Evolutionary conservation across 257 asterid genomes (phyloP).

Genomic region (Solanum gandarillasii): DNA sequence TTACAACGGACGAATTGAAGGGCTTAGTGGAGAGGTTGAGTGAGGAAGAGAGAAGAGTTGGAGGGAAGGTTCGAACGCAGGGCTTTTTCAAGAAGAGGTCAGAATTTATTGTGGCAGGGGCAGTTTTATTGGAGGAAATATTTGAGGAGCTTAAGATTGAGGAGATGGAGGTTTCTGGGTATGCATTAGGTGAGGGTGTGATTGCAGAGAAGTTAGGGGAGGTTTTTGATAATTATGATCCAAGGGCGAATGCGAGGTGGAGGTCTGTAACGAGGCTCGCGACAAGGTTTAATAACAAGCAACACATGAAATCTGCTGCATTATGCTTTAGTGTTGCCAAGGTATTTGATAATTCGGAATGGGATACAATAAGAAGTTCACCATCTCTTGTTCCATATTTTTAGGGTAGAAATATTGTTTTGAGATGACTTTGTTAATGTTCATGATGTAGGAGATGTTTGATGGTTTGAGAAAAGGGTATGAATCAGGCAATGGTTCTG

Average conservation of each 20-base stretch:
- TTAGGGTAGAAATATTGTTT: neutral
- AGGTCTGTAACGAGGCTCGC: constrained; percentile 48
- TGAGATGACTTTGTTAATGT: constrained; percentile 3
- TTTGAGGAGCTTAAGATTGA: constrained; percentile 42
- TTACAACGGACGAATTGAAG: constrained; percentile 45
- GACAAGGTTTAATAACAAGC: constrained; percentile 45
- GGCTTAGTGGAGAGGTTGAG: constrained; percentile 35
- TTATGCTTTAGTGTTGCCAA: constrained; percentile 42
- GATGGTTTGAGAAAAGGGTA: constrained; percentile 40
- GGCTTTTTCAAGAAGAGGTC: constrained; percentile 42
- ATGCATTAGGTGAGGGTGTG: constrained; percentile 73
- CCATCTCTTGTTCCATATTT: neutral
- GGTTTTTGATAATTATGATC: constrained; percentile 27
- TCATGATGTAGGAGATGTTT: constrained; percentile 45
- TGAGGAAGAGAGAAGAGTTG: constrained; percentile 32
- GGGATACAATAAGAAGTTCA: neutral
- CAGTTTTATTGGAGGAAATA: constrained; percentile 52
- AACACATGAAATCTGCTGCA: constrained; percentile 54
- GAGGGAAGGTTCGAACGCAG: constrained; percentile 26
- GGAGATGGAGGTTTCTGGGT: constrained; percentile 68
- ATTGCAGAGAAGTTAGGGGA: constrained; percentile 49
- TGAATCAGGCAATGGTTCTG: constrained; percentile 4
- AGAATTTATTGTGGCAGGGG: constrained; percentile 57
- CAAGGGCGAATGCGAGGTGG: constrained; percentile 66
- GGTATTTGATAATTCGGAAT: constrained; percentile 20